phyloP scores from a whole-genome alignment of 768 basidiomycete genomes.

The Candolleomyces aberdarensis region DNA sequence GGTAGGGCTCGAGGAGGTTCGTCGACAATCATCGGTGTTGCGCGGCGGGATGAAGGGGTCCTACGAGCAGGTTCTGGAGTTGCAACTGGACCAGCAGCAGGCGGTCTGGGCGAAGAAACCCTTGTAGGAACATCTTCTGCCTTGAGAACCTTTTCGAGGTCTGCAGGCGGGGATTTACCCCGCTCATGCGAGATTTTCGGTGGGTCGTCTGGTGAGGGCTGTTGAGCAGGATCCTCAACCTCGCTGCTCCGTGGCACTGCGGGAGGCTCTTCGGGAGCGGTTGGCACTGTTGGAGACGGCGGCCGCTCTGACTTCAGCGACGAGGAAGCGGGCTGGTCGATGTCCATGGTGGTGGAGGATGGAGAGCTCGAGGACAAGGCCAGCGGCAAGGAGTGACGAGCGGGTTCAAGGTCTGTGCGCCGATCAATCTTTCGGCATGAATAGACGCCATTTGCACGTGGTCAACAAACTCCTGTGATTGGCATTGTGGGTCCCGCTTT shows the following conservation, averaged over 20 bases:
- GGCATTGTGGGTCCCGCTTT: background rate
- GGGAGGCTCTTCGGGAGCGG: background rate
- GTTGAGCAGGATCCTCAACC: background rate
- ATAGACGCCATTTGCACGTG: conserved; percentile 2
- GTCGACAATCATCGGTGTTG: conserved; percentile 26
- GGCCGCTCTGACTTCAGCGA: background rate
- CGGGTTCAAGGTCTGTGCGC: conserved; percentile 20
- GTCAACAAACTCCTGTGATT: background rate
- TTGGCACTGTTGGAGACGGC: conserved; percentile 1
- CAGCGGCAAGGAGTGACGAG: background rate
- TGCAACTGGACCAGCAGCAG: conserved; percentile 3
- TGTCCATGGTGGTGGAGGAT: conserved; percentile 12
- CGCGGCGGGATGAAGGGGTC: conserved; percentile 35
- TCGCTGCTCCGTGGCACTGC: conserved; percentile 7
- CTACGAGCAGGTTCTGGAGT: background rate
- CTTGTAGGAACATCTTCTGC: background rate
- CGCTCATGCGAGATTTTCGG: conserved; percentile 5
- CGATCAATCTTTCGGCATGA: conserved; percentile 26
- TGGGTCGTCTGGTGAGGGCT: conserved; percentile 5
- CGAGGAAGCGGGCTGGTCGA: conserved; percentile 5
- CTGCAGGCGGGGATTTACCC: background rate
- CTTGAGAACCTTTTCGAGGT: conserved; percentile 4
- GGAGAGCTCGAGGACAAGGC: conserved; percentile 14
- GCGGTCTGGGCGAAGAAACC: conserved; percentile 4
- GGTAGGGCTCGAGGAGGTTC: conserved; percentile 6